Evolutionary conservation across 2,329 filamentous ascomycete genomes (phyloP).

Genomic region (Thelonectria olida): DNA sequence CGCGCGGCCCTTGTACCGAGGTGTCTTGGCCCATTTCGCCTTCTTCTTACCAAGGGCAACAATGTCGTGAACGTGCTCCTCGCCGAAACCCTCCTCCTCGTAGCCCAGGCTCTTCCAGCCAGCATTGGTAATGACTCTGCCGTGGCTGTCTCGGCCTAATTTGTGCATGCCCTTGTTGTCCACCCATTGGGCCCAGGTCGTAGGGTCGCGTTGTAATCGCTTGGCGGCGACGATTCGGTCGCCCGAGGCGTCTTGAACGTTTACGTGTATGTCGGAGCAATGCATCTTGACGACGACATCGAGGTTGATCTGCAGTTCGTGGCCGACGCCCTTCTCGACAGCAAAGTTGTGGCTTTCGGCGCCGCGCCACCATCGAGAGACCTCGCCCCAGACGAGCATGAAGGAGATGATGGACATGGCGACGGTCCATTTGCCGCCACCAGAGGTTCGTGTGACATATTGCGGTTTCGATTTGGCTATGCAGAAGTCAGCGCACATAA

Average conservation of each 20-base stretch:
- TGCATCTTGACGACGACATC: conserved; percentile 92
- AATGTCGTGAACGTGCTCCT: conserved; percentile 93
- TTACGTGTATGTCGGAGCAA: conserved; percentile 89
- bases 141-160: conserved; percentile 64
- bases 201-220: conserved; percentile 78
- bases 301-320: conserved; percentile 91
- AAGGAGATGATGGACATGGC: conserved; percentile 79
- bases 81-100: conserved; percentile 74
- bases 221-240: conserved; percentile 88
- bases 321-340: conserved; percentile 90
- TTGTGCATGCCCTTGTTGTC: conserved; percentile 73
- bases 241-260: conserved; percentile 94
- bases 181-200: conserved; percentile 84
- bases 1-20: conserved; percentile 64
- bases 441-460: conserved; percentile 84
- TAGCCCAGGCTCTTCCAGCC: conserved; percentile 58
- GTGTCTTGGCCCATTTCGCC: conserved; percentile 80
- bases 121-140: conserved; percentile 64
- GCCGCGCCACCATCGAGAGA: conserved; percentile 84
- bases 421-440: conserved; percentile 94
- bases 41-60: conserved; percentile 73
- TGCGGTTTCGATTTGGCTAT: conserved; percentile 94
- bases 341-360: conserved; percentile 88
- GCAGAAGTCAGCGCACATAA: conserved; percentile 23
- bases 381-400: conserved; percentile 80